Evolutionary conservation across 139 green algal species (phyloP).

Genomic region (Tetradesmus obliquus): DNA sequence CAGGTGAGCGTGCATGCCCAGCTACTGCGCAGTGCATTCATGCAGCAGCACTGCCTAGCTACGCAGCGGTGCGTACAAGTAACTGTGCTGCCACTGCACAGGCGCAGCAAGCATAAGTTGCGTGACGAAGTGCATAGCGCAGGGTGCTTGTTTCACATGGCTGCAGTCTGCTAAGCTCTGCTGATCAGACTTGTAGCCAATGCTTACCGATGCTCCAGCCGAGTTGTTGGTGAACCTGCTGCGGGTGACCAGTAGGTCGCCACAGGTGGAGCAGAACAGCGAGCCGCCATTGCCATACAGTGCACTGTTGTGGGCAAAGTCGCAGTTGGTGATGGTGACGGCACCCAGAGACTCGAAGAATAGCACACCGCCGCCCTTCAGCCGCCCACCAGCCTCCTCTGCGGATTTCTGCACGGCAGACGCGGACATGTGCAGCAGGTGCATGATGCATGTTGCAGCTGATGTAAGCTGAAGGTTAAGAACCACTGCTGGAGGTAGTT

Average conservation of each 20-base stretch:
- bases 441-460: too few relatives aligned
- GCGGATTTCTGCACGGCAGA: not conserved
- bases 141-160: too few relatives aligned
- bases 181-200: too few relatives aligned
- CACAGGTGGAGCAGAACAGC: not conserved
- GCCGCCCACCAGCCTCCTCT: not conserved
- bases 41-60: not conserved
- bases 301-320: not conserved
- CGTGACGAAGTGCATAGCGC: too few relatives aligned
- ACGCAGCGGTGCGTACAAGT: too few relatives aligned
- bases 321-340: not conserved
- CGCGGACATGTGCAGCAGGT: not conserved
- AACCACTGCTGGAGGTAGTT: too few relatives aligned
- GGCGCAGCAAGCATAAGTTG: too few relatives aligned
- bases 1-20: not conserved
- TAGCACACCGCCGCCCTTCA: not conserved
- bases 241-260: not conserved
- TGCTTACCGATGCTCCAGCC: not conserved
- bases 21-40: too few relatives aligned
- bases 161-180: too few relatives aligned
- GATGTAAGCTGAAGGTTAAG: too few relatives aligned
- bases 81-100: too few relatives aligned
- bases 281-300: not conserved
- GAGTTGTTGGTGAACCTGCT: slow-evolving; percentile 8
- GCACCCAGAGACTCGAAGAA: not conserved